Evolutionary conservation across 495 filamentous ascomycete species (phyloP), one percentile per base, ranked within the genome.

Genomic region (Tetracladium marchalianum): DNA sequence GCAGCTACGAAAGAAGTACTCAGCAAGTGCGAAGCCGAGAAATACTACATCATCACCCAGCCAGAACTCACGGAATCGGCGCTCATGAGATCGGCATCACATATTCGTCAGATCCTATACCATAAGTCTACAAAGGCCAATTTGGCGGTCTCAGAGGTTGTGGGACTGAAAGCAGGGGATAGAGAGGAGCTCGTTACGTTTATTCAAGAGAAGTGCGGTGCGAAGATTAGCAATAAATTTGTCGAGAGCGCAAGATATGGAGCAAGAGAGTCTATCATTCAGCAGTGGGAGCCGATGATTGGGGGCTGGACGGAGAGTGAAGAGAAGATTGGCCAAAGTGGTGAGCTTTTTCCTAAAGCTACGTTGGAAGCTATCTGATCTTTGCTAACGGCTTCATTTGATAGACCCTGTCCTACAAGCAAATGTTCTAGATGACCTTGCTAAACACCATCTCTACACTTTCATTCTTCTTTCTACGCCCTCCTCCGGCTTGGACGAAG

Each of bases 21-120:
- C 24, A 67, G 66, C 10, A 56, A 57, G n/a, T 95, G 88, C 61
- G 76, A 78, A 1, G 87, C 85, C 3, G 73, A 82, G 31, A 76
- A 75, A 36, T 96, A 95, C 70, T 66, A 95, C 59, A 64, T 97
- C 51, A 77, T 90, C 44, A 78, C 76, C 15, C 87, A 93, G 53
- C 85, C 87, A 4, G 82, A 85, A 44, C 68, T 89, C 34, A 69
- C 67, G 47, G 82, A 88, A 59, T 78, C 80, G 56, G 53, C 66
- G 32, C 63, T 73, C 38, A 65, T 63, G 50, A 65, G 67, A 47
- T 68, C 76, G 5, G 66, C 76, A 43, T 80, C 81, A 40, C 75
- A 81, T 57, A 67, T 95, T 41, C 73, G 41, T 18, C 41, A 24
- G 15, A 44, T 43, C 11, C 11, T 57, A 12, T 17, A 27, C 10